These are phyloP conservation scores for Rhizophagus sp. DNA, from an alignment of 192 early-diverging fungal species.

Conservation along the genomic window DNA sequence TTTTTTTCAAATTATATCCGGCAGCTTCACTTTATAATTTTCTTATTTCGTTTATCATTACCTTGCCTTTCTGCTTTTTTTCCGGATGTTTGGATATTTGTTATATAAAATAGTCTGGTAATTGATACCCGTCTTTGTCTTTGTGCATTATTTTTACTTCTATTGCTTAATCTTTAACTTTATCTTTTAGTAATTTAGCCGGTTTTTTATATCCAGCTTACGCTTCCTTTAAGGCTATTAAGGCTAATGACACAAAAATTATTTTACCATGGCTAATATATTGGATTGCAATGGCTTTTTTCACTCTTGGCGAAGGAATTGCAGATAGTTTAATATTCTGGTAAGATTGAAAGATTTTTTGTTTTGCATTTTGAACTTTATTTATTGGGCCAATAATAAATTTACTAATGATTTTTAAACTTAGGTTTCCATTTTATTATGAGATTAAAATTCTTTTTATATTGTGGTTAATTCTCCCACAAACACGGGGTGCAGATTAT, in stretches of 20 bases:
- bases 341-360: neutral
- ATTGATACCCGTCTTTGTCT: neutral
- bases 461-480: constrained; percentile 32
- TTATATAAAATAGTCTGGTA: neutral
- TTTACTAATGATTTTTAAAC: neutral
- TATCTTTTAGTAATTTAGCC: neutral
- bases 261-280: constrained; percentile 30
- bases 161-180: neutral
- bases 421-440: constrained; percentile 36
- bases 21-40: too few relatives aligned
- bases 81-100: neutral
- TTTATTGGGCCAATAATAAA: neutral
- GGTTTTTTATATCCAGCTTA: constrained; percentile 32
- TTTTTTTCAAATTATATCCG: too few relatives aligned
- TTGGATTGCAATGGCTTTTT: constrained; percentile 32
- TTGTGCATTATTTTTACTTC: neutral
- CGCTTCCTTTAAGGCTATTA: constrained; percentile 34
- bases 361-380: neutral
- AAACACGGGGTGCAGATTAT: constrained; percentile 24
- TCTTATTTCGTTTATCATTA: too few relatives aligned
- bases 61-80: too few relatives aligned
- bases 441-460: constrained; percentile 33
- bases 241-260: constrained; percentile 14
- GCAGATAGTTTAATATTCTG: constrained; percentile 30
- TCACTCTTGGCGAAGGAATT: constrained; percentile 20